Percentiles rank a stretch among this genome's conserved stretches.
These are phyloP conservation scores for Pseudocercospora cruenta DNA, from an alignment of 2,329 filamentous ascomycete genomes.

Conservation along the genomic window DNA sequence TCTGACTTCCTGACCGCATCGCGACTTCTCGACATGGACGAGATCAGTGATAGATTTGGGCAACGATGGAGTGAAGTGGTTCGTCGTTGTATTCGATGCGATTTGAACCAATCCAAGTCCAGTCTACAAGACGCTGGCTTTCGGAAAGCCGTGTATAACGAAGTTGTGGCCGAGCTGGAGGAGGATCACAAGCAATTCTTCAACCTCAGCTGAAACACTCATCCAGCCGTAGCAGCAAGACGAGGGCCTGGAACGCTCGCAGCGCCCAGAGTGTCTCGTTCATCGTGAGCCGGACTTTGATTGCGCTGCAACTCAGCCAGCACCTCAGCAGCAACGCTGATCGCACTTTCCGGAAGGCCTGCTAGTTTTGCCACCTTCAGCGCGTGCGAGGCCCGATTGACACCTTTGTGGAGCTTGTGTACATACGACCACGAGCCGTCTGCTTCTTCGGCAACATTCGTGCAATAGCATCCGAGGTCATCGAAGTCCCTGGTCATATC, in stretches of 20 bases:
- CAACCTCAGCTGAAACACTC: not conserved
- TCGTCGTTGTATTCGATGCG: not conserved
- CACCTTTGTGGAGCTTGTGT: conserved; percentile 76
- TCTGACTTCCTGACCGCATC: too few relatives aligned
- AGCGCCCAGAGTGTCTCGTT: not conserved
- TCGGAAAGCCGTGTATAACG: not conserved
- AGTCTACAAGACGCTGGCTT: too few relatives aligned
- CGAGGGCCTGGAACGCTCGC: not conserved
- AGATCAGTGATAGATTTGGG: not conserved
- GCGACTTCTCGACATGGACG: not conserved
- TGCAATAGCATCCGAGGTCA: conserved; percentile 77
- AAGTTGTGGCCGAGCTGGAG: not conserved
- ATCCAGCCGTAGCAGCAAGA: not conserved
- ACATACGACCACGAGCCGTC: conserved; percentile 77
- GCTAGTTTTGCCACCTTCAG: conserved; percentile 91
- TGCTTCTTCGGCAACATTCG: conserved; percentile 76
- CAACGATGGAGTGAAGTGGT: not conserved
- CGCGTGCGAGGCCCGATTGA: conserved; percentile 87
- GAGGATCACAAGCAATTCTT: not conserved
- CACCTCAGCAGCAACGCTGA: conserved; percentile 67
- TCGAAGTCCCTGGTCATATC: conserved; percentile 70
- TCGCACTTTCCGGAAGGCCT: conserved; percentile 71
- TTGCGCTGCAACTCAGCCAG: conserved; percentile 42
- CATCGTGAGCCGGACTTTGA: not conserved
- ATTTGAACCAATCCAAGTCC: not conserved